These are phyloP conservation scores for Cocos nucifera DNA, from an alignment of 176 grass and related monocot genomes.

Conservation along the genomic window DNA sequence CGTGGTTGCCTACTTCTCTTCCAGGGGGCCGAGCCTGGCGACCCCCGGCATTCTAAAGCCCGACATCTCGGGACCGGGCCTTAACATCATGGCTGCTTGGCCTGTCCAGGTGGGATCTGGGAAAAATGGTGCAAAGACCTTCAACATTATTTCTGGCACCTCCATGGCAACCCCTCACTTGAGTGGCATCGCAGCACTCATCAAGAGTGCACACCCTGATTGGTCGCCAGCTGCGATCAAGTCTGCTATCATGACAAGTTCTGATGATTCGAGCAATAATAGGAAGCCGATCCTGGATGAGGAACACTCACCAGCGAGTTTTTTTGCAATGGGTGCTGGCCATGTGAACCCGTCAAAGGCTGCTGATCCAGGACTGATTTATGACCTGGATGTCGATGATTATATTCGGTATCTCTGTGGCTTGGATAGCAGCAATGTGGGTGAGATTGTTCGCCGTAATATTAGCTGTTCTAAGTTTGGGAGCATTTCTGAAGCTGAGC, in stretches of 20 bases:
- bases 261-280: constrained; percentile 38
- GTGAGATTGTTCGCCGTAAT: constrained; percentile 36
- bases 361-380: constrained; percentile 64
- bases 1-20: constrained; percentile 61
- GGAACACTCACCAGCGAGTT: constrained; percentile 62
- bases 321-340: constrained; percentile 77
- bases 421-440: constrained; percentile 29
- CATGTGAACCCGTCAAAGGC: constrained; percentile 65
- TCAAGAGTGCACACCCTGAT: constrained; percentile 57
- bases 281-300: constrained; percentile 66
- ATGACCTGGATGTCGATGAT: constrained; percentile 51
- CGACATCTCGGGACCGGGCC: constrained; percentile 72
- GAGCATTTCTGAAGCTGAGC: constrained; percentile 18
- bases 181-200: constrained; percentile 56
- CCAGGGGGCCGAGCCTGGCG: constrained; percentile 50
- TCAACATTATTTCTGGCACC: constrained; percentile 34
- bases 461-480: constrained; percentile 5
- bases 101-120: constrained; percentile 22
- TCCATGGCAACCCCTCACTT: constrained; percentile 88
- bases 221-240: constrained; percentile 81
- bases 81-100: constrained; percentile 89
- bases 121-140: no score
- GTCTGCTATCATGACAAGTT: constrained; percentile 89
- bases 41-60: constrained; percentile 70
- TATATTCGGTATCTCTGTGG: constrained; percentile 82